phyloP scores from a whole-genome alignment of 768 basidiomycete genomes.

The Amanita fuliginea region DNA sequence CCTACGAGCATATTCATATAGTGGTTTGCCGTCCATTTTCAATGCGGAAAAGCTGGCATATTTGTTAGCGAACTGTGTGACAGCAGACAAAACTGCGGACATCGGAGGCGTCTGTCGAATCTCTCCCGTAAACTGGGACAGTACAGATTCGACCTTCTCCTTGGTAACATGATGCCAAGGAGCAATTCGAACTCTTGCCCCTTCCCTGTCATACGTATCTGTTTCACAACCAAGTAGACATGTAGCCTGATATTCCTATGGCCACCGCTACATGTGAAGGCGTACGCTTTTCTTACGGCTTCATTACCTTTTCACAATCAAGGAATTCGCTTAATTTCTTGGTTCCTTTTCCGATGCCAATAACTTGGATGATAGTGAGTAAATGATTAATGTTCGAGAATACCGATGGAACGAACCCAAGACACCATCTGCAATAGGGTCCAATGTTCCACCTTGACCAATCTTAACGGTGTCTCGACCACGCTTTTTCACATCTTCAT shows the following conservation, averaged over 20 bases:
- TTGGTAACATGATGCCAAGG: constrained; percentile 79
- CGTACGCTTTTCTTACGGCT: neutral
- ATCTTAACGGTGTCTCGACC: constrained; percentile 56
- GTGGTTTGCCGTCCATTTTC: constrained; percentile 94
- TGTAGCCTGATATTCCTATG: constrained; percentile 86
- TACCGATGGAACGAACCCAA: constrained; percentile 48
- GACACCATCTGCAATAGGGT: constrained; percentile 94
- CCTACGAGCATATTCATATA: constrained; percentile 92
- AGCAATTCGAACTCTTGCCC: constrained; percentile 64
- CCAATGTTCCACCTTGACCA: constrained; percentile 91
- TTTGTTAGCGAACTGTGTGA: neutral
- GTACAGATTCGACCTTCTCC: constrained; percentile 56
- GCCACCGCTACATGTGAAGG: neutral
- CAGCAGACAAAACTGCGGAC: constrained; percentile 30
- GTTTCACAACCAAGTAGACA: constrained; percentile 92
- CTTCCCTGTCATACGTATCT: constrained; percentile 89
- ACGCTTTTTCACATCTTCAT: constrained; percentile 31
- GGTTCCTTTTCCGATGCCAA: constrained; percentile 85
- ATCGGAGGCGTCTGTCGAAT: constrained; percentile 90
- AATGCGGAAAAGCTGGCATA: constrained; percentile 81
- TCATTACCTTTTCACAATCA: constrained; percentile 74
- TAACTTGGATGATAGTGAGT: constrained; percentile 37
- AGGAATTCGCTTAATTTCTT: constrained; percentile 78
- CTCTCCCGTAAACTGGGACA: constrained; percentile 72
- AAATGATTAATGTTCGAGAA: neutral